A percentile compares a stretch with the other conserved stretches of the same genome.
Evolutionary conservation across 495 filamentous ascomycete species (phyloP).

Genomic region (Penicillium ucsense): DNA sequence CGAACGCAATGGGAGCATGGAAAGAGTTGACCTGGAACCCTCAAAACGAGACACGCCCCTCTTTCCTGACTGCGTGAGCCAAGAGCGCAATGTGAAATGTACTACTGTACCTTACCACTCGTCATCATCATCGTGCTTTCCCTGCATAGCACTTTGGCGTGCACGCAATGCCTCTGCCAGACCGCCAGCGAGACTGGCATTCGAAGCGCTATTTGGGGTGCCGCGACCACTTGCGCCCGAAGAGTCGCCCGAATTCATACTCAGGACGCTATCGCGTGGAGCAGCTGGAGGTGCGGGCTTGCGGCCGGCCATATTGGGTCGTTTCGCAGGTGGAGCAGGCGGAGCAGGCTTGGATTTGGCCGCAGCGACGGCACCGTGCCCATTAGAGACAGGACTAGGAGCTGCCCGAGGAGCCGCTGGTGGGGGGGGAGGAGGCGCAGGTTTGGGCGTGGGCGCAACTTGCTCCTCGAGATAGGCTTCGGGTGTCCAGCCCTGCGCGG

Average conservation of each 20-base stretch:
- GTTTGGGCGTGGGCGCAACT: conserved; percentile 36
- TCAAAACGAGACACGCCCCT: too few species aligned
- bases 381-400: conserved; percentile 39
- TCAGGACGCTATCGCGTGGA: conserved; percentile 62
- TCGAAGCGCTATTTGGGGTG: conserved; percentile 58
- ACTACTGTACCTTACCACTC: conserved; percentile 39
- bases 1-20: background rate
- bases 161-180: conserved; percentile 74
- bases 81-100: too few species aligned
- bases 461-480: conserved; percentile 83
- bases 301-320: conserved; percentile 57
- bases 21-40: too few species aligned
- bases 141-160: conserved; percentile 61
- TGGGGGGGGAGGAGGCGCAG: conserved; percentile 49
- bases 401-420: conserved; percentile 44
- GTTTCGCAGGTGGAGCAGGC: conserved; percentile 77
- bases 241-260: conserved; percentile 53
- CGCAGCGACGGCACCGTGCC: conserved; percentile 38
- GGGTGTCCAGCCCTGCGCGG: conserved; percentile 80
- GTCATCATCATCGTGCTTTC: conserved; percentile 57
- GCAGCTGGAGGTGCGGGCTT: conserved; percentile 56
- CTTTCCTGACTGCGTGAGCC: too few species aligned
- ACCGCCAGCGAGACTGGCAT: conserved; percentile 66
- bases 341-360: conserved; percentile 61
- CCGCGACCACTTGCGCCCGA: conserved; percentile 55